Evolutionary conservation across 805 yeast species (phyloP).

Genomic region (Metschnikowia aberdeeniae): DNA sequence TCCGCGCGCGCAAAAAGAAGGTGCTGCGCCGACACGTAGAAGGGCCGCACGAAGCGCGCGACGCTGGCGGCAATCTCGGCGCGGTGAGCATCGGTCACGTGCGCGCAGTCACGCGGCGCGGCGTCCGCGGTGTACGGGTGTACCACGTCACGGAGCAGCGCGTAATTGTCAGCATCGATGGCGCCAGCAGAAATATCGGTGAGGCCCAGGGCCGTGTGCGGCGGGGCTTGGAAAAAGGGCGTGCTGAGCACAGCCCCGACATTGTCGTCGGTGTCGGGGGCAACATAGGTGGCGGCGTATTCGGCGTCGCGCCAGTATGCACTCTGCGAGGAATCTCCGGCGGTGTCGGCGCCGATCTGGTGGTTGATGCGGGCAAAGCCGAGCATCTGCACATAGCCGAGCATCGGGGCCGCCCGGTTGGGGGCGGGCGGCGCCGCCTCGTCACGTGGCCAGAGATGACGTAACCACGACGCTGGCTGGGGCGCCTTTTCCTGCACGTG

Average conservation of each 20-base stretch:
- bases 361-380: slow-evolving; percentile 40
- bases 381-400: slow-evolving; percentile 37
- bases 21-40: slow-evolving; percentile 38
- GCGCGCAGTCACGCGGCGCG: slow-evolving; percentile 3
- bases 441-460: slow-evolving; percentile 10
- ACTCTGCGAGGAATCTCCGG: slow-evolving; percentile 12
- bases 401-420: slow-evolving; percentile 18
- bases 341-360: slow-evolving; percentile 22
- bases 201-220: slow-evolving; percentile 30
- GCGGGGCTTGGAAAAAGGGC: slow-evolving; percentile 21
- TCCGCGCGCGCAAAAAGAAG: slow-evolving; percentile 33
- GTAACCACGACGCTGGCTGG: slow-evolving; percentile 8
- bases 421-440: slow-evolving; percentile 1
- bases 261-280: slow-evolving; percentile 22
- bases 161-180: slow-evolving; percentile 19
- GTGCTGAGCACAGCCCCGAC: slow-evolving; percentile 19
- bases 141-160: slow-evolving; percentile 34
- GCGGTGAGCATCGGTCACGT: slow-evolving; percentile 7
- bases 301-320: slow-evolving; percentile 38
- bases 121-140: slow-evolving; percentile 24
- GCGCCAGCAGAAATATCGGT: slow-evolving; percentile 24
- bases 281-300: slow-evolving; percentile 26
- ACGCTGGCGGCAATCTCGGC: slow-evolving; percentile 20
- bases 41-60: slow-evolving; percentile 33
- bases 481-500: neutral